A percentile compares a stretch with the other conserved stretches of the same genome.
phyloP scores from a whole-genome alignment of 2,329 filamentous ascomycete species.

The Fusarium clavum region DNA sequence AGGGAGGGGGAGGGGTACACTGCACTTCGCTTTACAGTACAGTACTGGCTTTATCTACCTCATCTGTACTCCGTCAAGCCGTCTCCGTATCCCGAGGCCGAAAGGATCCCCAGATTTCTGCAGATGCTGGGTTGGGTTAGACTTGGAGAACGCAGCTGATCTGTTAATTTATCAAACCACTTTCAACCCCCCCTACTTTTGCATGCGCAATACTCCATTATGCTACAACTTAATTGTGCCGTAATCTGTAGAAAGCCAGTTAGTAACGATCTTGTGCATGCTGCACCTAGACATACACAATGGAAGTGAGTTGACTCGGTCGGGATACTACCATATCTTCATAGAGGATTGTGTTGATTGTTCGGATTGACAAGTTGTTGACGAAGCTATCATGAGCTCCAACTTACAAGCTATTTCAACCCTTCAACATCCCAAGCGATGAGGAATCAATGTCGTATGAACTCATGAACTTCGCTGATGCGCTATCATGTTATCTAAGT shows the following conservation, averaged over 20 bases:
- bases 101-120: constrained; percentile 28
- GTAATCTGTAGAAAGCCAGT: not conserved
- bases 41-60: not conserved
- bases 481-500: not conserved
- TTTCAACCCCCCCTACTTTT: constrained; percentile 15
- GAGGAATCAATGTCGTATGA: not conserved
- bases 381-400: not conserved
- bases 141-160: constrained; percentile 3
- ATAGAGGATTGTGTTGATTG: not conserved
- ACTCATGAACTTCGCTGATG: not conserved
- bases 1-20: constrained; percentile 9
- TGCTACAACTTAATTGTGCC: not conserved
- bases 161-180: not conserved
- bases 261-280: not conserved
- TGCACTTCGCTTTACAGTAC: not conserved
- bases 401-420: not conserved
- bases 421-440: not conserved
- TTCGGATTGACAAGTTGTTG: not conserved
- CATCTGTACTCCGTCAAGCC: constrained; percentile 1
- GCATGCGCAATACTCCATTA: not conserved
- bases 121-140: constrained; percentile 33
- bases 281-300: not conserved
- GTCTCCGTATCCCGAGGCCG: constrained; percentile 25
- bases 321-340: not conserved
- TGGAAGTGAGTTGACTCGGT: not conserved